These are phyloP conservation scores for Geosmithia morbida DNA, from an alignment of 2,329 filamentous ascomycete genomes.

Conservation along the genomic window DNA sequence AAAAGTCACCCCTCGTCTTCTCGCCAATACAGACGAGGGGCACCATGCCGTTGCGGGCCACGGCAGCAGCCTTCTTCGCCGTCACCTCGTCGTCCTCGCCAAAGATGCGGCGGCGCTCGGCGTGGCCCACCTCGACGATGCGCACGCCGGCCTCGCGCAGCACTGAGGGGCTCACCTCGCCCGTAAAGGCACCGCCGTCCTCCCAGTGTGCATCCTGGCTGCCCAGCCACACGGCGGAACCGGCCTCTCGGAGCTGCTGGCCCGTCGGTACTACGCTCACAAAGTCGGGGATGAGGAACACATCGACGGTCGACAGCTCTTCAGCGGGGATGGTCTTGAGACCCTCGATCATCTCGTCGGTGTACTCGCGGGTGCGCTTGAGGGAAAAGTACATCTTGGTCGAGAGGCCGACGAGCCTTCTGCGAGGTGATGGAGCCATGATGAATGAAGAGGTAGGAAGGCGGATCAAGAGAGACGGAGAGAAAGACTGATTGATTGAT, in stretches of 20 bases:
- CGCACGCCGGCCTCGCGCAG: constrained; percentile 53
- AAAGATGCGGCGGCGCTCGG: constrained; percentile 60
- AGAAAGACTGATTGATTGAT: too few species aligned
- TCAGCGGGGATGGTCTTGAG: constrained; percentile 22
- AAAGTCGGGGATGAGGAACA: constrained; percentile 71
- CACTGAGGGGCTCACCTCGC: constrained; percentile 57
- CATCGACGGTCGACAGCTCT: constrained; percentile 39
- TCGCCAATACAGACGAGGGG: constrained; percentile 76
- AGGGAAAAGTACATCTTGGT: constrained; percentile 73
- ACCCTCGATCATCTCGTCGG: constrained; percentile 30
- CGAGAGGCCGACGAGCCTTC: constrained; percentile 57
- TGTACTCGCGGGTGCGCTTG: constrained; percentile 42
- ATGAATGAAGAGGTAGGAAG: background rate
- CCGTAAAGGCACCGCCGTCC: constrained; percentile 59
- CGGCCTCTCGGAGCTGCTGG: constrained; percentile 26
- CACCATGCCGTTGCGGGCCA: constrained; percentile 53
- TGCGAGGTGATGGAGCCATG: constrained; percentile 9
- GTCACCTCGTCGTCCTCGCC: constrained; percentile 58
- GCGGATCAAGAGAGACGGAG: too few species aligned
- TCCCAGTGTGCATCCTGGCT: constrained; percentile 66
- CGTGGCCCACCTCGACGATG: constrained; percentile 70
- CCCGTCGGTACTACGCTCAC: constrained; percentile 45
- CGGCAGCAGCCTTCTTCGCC: constrained; percentile 55
- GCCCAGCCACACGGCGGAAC: constrained; percentile 39
- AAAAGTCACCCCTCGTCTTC: constrained; percentile 32